Evolutionary conservation across 2,329 filamentous ascomycete species (phyloP), one percentile per base, ranked within the genome.

Genomic region (Coniochaeta pulveracea): DNA sequence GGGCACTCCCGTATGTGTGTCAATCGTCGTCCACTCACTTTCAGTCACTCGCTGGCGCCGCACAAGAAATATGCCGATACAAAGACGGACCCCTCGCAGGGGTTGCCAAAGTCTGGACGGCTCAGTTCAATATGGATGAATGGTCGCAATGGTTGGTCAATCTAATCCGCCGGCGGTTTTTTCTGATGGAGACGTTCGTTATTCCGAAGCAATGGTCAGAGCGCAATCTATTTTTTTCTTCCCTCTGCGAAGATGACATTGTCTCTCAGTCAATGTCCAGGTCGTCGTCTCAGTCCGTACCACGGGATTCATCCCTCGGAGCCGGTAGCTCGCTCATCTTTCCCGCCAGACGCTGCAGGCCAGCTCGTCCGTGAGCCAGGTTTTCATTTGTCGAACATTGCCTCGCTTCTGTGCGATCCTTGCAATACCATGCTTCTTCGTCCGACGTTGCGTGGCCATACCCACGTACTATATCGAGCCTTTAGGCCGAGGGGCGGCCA

Each of bases 171-270:
- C 28, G 9, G 17, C 28, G 8, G 15, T 26, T 19, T 25, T 27
- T 34, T 34, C 24, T 34, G 33, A 25, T 25, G 26, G 23, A 29
- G 33, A 15, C 33, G 15, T 17, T 21, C 33, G 33, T 34, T 26
- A 34, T 34, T 14, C 18, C 14, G 18, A 10, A 7, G 18, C 25
- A 16, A 12, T 27, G 16, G 16, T 31, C 5, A 21, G n/a, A n/a
- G 21, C 27, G 27, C 17, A 19, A 30, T 30, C 17, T 21, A n/a
- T 17, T 19, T 14, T 14, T 26, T 26, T 17, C 17, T 30, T 18
- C 19, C 17, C 32, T 17, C 32, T 21, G 32, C 22, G 28, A 18
- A 12, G 28, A 22, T 14, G 28, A 4, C 17, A 8, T n/a, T n/a
- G n/a, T n/a, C n/a, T n/a, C n/a, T n/a, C n/a, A 15, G 11, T 19